phyloP scores from a whole-genome alignment of 768 basidiomycete genomes.

The Tephrocybe sp. region DNA sequence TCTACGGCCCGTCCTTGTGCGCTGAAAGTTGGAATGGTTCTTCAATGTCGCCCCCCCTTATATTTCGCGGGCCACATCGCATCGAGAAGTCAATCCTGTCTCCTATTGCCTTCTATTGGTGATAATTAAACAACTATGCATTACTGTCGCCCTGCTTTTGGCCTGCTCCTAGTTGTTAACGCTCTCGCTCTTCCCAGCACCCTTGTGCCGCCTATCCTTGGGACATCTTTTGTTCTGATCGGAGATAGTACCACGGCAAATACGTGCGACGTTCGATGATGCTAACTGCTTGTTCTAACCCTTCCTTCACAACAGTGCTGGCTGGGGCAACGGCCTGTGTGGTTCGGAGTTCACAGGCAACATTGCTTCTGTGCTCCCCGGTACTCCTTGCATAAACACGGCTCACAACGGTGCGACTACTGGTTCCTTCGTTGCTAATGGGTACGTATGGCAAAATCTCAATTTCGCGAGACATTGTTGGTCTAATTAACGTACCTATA shows the following conservation, averaged over 20 bases:
- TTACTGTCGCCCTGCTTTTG: neutral
- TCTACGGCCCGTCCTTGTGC: no score
- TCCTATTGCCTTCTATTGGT: no score
- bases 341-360: constrained; percentile 30
- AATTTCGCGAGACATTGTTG: neutral
- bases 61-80: no score
- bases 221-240: constrained; percentile 37
- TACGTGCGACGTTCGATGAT: constrained; percentile 18
- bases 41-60: no score
- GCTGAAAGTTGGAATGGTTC: no score
- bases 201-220: neutral
- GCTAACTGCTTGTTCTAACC: no score
- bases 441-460: constrained; percentile 18
- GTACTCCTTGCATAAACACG: constrained; percentile 38
- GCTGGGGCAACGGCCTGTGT: constrained; percentile 43
- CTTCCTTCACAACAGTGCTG: constrained; percentile 26
- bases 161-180: constrained; percentile 1
- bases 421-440: constrained; percentile 35
- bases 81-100: no score
- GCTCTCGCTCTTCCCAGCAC: neutral
- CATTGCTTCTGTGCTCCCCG: constrained; percentile 29
- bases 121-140: no score
- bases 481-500: neutral
- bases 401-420: constrained; percentile 40
- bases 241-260: constrained; percentile 41